Percentiles rank a stretch among this genome's conserved stretches.
phyloP scores from a whole-genome alignment of 306 rosid species.

The Gastrolobium villosum region DNA sequence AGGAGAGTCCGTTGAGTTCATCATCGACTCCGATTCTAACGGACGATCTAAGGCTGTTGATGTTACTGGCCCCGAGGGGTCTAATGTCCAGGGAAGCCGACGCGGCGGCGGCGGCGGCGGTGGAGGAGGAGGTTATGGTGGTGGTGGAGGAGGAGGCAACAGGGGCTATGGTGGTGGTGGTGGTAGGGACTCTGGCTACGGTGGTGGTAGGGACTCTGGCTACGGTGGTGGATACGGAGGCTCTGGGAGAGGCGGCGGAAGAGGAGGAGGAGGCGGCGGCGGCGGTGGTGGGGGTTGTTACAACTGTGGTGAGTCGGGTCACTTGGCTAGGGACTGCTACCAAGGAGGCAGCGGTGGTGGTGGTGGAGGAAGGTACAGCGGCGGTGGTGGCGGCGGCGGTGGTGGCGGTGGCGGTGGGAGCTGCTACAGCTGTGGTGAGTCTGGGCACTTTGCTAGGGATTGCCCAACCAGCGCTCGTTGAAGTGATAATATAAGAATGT shows the following conservation, averaged over 20 bases:
- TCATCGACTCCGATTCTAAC: constrained; percentile 62
- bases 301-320: constrained; percentile 56
- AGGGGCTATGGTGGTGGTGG: constrained; percentile 27
- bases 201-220: constrained; percentile 17
- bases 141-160: neutral
- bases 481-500: constrained; percentile 3
- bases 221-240: constrained; percentile 24
- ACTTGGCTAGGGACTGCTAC: constrained; percentile 47
- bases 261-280: neutral
- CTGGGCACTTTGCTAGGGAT: constrained; percentile 58
- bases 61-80: constrained; percentile 77
- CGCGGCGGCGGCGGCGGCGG: constrained; percentile 55
- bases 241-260: neutral
- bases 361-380: constrained; percentile 2
- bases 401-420: constrained; percentile 55
- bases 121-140: neutral
- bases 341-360: constrained; percentile 36
- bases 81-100: constrained; percentile 69
- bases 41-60: constrained; percentile 92
- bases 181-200: constrained; percentile 7
- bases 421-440: constrained; percentile 49
- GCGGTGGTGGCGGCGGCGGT: constrained; percentile 40
- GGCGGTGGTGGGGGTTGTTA: constrained; percentile 65
- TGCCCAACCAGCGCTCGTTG: constrained; percentile 47
- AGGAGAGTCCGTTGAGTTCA: constrained; percentile 81